Conservation (phyloP, 345 rosid species). For the Acer yangbiense region DNA sequence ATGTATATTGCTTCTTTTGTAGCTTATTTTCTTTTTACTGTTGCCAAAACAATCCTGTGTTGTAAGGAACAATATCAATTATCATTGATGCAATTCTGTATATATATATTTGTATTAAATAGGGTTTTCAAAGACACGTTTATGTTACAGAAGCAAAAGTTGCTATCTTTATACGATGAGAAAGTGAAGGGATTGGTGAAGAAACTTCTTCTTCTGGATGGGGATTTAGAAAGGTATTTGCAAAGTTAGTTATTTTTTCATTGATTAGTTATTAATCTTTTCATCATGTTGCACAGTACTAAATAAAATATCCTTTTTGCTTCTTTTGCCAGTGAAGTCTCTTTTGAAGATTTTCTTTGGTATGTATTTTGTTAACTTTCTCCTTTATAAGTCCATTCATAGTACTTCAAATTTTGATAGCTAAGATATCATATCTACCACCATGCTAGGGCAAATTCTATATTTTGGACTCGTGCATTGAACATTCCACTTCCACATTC, state of each 20-base stretch:
- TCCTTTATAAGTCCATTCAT: conserved; percentile 8
- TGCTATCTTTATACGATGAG: conserved; percentile 59
- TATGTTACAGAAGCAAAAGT: conserved; percentile 65
- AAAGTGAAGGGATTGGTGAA: conserved; percentile 72
- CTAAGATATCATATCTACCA: conserved; percentile 23
- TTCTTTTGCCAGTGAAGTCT: conserved; percentile 60
- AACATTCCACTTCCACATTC: conserved; percentile 89
- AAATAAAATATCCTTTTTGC: conserved; percentile 14
- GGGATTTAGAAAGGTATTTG: conserved; percentile 58
- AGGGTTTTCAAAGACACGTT: conserved; percentile 13
- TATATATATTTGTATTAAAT: not conserved
- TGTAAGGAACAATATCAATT: not conserved
- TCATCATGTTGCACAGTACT: conserved; percentile 9
- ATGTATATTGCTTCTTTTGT: not conserved
- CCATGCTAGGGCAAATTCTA: conserved; percentile 80
- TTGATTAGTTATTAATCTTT: not conserved
- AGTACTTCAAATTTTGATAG: conserved; percentile 8
- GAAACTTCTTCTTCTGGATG: conserved; percentile 75
- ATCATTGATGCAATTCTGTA: not conserved
- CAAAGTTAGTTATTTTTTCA: not conserved
- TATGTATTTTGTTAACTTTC: conserved; percentile 29
- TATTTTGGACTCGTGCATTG: conserved; percentile 95
- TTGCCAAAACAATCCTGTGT: not conserved
- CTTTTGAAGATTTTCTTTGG: conserved; percentile 92
- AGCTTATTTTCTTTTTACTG: not conserved